Conservation (phyloP, 768 basidiomycete species). For the Russula foetens region DNA sequence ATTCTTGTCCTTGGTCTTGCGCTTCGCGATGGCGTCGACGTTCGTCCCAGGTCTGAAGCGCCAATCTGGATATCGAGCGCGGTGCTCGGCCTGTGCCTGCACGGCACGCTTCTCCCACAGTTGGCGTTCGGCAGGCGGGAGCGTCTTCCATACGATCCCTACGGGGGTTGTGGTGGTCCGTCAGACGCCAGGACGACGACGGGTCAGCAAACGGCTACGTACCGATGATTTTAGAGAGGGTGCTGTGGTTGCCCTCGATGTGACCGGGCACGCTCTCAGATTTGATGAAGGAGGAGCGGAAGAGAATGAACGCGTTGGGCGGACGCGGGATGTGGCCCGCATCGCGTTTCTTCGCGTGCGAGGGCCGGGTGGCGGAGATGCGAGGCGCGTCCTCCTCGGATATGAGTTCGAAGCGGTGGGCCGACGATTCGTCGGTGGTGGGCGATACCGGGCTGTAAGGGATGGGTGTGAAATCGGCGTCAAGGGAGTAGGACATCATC, state of each 20-base stretch:
- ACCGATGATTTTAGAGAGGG: conserved; percentile 79
- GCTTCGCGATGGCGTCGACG: conserved; percentile 27
- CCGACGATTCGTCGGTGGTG: conserved; percentile 20
- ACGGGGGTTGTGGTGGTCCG: neutral
- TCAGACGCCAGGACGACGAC: neutral
- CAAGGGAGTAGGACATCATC: conserved; percentile 54
- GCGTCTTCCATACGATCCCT: conserved; percentile 72
- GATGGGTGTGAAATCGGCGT: conserved; percentile 49
- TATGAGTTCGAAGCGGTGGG: conserved; percentile 28
- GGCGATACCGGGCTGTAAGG: conserved; percentile 31
- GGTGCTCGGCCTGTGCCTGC: conserved; percentile 65
- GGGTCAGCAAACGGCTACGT: conserved; percentile 17
- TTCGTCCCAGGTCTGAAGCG: conserved; percentile 63
- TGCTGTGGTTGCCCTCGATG: conserved; percentile 75
- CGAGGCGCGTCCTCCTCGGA: conserved; percentile 17
- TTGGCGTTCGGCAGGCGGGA: conserved; percentile 57
- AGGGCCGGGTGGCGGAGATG: conserved; percentile 28
- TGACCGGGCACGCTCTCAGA: conserved; percentile 65
- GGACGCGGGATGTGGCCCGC: conserved; percentile 75
- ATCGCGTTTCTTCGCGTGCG: conserved; percentile 57
- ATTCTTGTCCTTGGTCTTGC: conserved; percentile 28
- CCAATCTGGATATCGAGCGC: conserved; percentile 73
- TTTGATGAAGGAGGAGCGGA: conserved; percentile 69
- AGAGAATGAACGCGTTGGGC: conserved; percentile 82
- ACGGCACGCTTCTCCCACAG: conserved; percentile 72